Percentiles rank a stretch among this genome's conserved stretches.
Evolutionary conservation across 2,329 filamentous ascomycete genomes (phyloP).

Genomic region (Penicillium sp.): DNA sequence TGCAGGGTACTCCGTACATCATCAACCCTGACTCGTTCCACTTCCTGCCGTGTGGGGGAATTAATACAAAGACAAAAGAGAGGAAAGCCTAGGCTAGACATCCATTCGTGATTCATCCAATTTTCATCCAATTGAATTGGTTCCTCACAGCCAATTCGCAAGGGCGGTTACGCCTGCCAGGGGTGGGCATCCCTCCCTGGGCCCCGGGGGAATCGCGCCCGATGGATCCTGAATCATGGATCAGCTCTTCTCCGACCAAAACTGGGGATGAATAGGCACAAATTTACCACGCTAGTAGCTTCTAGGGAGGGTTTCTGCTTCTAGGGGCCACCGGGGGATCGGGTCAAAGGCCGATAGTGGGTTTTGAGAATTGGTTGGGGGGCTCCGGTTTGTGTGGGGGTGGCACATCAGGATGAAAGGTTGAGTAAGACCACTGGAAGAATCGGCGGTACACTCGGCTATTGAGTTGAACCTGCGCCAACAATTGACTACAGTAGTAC

Average conservation of each 20-base stretch:
- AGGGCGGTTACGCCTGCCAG: background rate
- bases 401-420: too few relatives aligned
- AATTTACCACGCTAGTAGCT: background rate
- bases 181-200: background rate
- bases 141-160: background rate
- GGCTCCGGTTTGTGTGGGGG: background rate
- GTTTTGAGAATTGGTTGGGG: background rate
- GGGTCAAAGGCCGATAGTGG: slow-evolving; percentile 3
- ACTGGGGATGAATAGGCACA: background rate
- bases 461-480: background rate
- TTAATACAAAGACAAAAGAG: background rate
- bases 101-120: too few relatives aligned
- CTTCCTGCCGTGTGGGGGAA: slow-evolving; percentile 13
- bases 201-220: background rate
- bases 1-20: background rate
- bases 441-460: background rate
- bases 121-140: too few relatives aligned
- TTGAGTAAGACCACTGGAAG: background rate
- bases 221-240: slow-evolving; percentile 14
- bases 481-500: too few relatives aligned
- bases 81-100: background rate
- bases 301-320: background rate
- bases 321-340: slow-evolving; percentile 12
- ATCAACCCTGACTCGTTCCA: slow-evolving; percentile 11
- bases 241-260: slow-evolving; percentile 18